Evolutionary conservation across 176 grass and related monocot species (phyloP), one percentile per base, ranked within the genome.

Genomic region (Musa troglodytarum): DNA sequence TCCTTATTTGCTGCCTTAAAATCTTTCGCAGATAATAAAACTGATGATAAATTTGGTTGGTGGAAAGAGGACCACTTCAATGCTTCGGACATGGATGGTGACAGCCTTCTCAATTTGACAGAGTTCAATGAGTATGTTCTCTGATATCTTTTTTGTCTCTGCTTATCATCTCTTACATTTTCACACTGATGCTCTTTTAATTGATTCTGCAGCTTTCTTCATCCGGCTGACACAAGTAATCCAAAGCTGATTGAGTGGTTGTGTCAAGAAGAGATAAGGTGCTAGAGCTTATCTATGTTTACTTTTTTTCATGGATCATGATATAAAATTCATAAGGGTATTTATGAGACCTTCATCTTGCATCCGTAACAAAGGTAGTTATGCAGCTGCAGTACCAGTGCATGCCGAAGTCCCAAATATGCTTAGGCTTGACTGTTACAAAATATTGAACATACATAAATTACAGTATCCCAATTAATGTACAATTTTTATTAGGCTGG

Each of bases 181-280:
- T 43, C 9, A 11, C 11, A 21, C 43, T 50, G 34, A 43, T 8
- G 57, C 74, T 79, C 26, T 68, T 80, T 84, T 62, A 56, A 64
- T 76, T 75, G 56, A 83, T 71, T 43, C 49, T 64, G 34, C 83
- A 99, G 96, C 78, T 99, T 99, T 64, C 88, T 89, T 81, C 96
- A 99, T 92, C 96, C 96, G 84, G 82, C 96, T 59, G 96, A 99
- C 81, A 88, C 82, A 85, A 22, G 11, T 15, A 99, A 91, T 74
- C 86, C 79, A 69, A 94, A 94, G 78, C 77, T 99, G 76, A 71
- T 92, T 80, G 52, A 92, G 71, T 99, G 96, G 96, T 77, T 99
- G 65, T 99, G 96, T 84, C 81, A 81, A 87, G 88, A 99, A 84
- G 96, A 99, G 89, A 81, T 99, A 85, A 99, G 96, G 96, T 94